Evolutionary conservation across 805 yeast genomes (phyloP).

Genomic region (Wickerhamomyces alni): DNA sequence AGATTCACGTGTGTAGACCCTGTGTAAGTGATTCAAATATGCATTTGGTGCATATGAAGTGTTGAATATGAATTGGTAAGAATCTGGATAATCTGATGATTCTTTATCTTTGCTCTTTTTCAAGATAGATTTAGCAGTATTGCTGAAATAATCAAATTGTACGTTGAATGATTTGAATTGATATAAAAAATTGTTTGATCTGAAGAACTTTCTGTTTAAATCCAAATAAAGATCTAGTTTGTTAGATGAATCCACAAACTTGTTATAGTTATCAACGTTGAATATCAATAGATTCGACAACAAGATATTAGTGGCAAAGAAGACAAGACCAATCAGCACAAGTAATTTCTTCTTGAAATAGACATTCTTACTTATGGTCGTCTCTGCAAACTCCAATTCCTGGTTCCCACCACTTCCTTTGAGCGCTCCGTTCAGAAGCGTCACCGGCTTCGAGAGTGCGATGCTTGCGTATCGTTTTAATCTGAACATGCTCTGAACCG

Average conservation of each 20-base stretch:
- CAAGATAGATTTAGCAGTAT: neutral
- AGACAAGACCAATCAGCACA: slow-evolving; percentile 15
- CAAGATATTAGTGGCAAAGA: slow-evolving; percentile 15
- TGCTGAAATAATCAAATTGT: slow-evolving; percentile 4
- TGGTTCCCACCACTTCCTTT: neutral
- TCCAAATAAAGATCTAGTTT: slow-evolving; percentile 14
- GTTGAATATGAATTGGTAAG: slow-evolving; percentile 7
- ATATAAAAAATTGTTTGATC: slow-evolving; percentile 11
- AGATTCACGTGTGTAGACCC: slow-evolving; percentile 7
- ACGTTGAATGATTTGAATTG: slow-evolving; percentile 13
- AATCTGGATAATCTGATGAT: slow-evolving; percentile 4
- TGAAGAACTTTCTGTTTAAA: slow-evolving; percentile 17
- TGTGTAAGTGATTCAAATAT: slow-evolving; percentile 6
- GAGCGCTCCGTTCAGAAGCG: slow-evolving; percentile 2
- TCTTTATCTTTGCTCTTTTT: neutral
- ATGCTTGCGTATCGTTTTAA: neutral
- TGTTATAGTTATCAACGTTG: slow-evolving; percentile 15
- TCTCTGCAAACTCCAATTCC: too few species aligned
- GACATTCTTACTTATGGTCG: slow-evolving; percentile 9
- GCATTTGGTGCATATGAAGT: slow-evolving; percentile 17
- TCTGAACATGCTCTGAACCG: neutral
- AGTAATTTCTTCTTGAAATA: slow-evolving; percentile 20
- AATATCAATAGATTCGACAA: slow-evolving; percentile 15
- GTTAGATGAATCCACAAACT: slow-evolving; percentile 13
- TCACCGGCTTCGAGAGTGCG: slow-evolving; percentile 3